Percentiles rank a stretch among this genome's conserved stretches.
Evolutionary conservation across 805 yeast species (phyloP).

Genomic region (Blastobotrys mokoenaii): DNA sequence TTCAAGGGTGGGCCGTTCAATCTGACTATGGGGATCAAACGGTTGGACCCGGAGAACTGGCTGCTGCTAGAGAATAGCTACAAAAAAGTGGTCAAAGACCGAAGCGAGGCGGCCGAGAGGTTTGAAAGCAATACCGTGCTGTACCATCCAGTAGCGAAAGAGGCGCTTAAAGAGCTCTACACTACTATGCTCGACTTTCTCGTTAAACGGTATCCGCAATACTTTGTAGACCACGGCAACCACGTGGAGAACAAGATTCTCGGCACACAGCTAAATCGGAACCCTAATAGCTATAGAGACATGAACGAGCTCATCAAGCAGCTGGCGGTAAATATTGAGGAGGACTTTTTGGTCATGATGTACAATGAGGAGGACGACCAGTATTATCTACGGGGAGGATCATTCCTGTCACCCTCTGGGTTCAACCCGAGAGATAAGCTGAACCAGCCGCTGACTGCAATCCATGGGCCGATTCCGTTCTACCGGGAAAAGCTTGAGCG

Average conservation of each 20-base stretch:
- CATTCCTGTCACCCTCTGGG: conserved; percentile 63
- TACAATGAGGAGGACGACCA: conserved; percentile 37
- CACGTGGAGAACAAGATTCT: conserved; percentile 6
- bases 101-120: conserved; percentile 28
- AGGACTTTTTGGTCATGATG: conserved; percentile 51
- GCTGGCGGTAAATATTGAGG: conserved; percentile 40
- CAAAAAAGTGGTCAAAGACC: conserved; percentile 34
- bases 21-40: conserved; percentile 54
- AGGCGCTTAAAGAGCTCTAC: conserved; percentile 45
- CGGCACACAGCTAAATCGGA: neutral
- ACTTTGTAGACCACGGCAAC: conserved; percentile 30
- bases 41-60: conserved; percentile 44
- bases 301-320: conserved; percentile 13
- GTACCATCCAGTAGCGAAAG: conserved; percentile 23
- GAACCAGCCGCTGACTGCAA: conserved; percentile 45
- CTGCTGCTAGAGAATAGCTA: conserved; percentile 57
- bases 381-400: conserved; percentile 48
- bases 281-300: neutral
- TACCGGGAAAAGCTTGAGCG: conserved; percentile 46
- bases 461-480: conserved; percentile 69
- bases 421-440: conserved; percentile 53
- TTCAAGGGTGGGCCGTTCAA: conserved; percentile 53
- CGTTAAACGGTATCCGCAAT: conserved; percentile 41
- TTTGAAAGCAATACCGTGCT: conserved; percentile 28
- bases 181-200: conserved; percentile 35